Evolutionary conservation across 345 rosid genomes (phyloP).

Genomic region (Aquilaria malaccensis): DNA sequence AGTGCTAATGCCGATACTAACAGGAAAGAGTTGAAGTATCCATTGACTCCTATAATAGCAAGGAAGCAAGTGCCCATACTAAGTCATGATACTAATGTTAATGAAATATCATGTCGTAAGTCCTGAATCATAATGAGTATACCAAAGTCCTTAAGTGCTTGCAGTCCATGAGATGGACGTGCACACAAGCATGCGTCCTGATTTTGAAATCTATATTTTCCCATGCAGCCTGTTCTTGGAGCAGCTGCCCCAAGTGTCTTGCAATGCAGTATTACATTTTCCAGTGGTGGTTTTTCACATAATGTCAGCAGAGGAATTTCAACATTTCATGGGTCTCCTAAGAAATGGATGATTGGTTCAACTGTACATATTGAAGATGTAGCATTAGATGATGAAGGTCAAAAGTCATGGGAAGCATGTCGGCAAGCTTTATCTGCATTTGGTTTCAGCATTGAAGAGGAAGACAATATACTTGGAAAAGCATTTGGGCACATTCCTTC

Average conservation of each 20-base stretch:
- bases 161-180: no score
- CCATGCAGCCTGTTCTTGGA: conserved; percentile 42
- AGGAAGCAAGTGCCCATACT: no score
- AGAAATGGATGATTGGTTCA: conserved; percentile 43
- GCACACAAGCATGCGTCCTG: no score
- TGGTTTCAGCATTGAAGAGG: conserved; percentile 50
- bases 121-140: no score
- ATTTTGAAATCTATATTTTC: conserved; percentile 1
- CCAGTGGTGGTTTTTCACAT: conserved; percentile 19
- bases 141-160: no score
- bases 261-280: conserved; percentile 19
- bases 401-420: conserved; percentile 73
- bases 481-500: conserved; percentile 79
- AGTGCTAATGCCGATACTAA: no score
- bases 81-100: no score
- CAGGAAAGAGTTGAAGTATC: no score
- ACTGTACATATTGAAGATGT: conserved; percentile 26
- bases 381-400: conserved; percentile 40
- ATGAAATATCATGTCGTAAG: no score
- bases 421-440: conserved; percentile 58
- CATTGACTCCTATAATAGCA: no score
- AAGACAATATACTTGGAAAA: conserved; percentile 84
- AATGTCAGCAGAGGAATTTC: conserved; percentile 14
- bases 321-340: conserved; percentile 14
- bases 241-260: conserved; percentile 17